Base-by-base conservation (phyloP, 805 yeast genomes). In the Candida fluviatilis region DNA sequence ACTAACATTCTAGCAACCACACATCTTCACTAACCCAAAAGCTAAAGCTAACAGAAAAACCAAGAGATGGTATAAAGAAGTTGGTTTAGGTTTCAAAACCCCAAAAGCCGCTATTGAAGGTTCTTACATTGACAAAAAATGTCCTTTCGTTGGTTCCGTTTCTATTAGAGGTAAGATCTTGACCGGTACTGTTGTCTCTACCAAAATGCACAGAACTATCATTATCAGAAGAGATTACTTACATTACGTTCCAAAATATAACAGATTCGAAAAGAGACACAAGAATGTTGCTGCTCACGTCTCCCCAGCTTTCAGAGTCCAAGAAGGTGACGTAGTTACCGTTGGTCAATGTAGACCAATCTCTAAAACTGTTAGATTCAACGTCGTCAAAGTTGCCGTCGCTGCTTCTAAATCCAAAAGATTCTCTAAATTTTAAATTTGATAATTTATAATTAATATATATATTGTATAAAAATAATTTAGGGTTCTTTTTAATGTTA, bases 191-290 rank as follows among this genome's bases (percentile, higher is more conserved):
- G 99, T 93, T 76, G 96, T 93, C 60, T 93, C 99, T 66, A 90
- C 99, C 83, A 93, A 93, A 82, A 93, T 93, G 99, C 99, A 93
- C 95, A 93, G 99, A 82, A 93, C 99, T 65, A 85, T 93, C 79
- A 84, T 93, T 73, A 86, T 93, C 80, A 90, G 99, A 84, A 91
- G 99, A 80, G 98, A 93, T 71, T 93, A 93, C 95, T 87, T 93
- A 73, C 99, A 93, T 81, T 93, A 88, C 80, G 86, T 93, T 74
- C 95, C 98, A 76, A 93, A 93, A 84, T 93, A 93, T 82, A 93
- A 91, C 95, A 90, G 99, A 86, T 93, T 89, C 87, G 99, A 93
- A 82, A 93, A 93, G 87, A 89, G 99, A 82, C 99, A 93, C 87
- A 93, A 93, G 93, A 93, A 93, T 84, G 82, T 93, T 53, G 95